Evolutionary conservation across 2,329 filamentous ascomycete genomes (phyloP), one percentile per base, ranked within the genome.

Genomic region (Pseudogymnoascus pannorum): DNA sequence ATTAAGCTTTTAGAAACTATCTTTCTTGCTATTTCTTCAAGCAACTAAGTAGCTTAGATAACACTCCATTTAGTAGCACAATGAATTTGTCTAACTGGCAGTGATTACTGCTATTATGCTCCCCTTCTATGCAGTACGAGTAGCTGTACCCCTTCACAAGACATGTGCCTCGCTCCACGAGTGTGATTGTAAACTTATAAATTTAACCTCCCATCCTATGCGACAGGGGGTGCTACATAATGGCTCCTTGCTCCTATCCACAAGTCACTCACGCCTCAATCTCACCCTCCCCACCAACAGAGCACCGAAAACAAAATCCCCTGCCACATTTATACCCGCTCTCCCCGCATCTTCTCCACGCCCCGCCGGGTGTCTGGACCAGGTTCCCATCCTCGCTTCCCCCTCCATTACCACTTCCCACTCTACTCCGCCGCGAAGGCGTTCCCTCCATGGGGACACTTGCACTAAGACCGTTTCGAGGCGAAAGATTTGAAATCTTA

Each of bases 251-350:
- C 9, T 12, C 8, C 26, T 6, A 31, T 2, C 5, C n/a, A 18
- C 8, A 18, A 54, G 8, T 5, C 5, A 31, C 48, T 54, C 48
- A 54, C 9, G 31, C 26, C 12, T 9, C 48, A 31, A 31, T 11
- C 5, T n/a, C 44, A 6, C 26, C n/a, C 9, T 54, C 26, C 5
- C 26, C 26, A 11, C 11, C 48, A 31, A 12, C 48, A 12, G 48
- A 54, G 26, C 84, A 86, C 8, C 75, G 76, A 66, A 87, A 85
- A 71, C 84, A 87, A 72, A 86, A 86, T 63, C 82, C 78, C 60
- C 80, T 75, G 3, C 78, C 78, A 64, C 84, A 87, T 14, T 72
- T 73, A 68, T 81, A 86, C 11, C 80, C 83, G 65, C 78, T 77
- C 64, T 80, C 73, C 3, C 84, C 84, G 62, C 84, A 87, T 12